Evolutionary conservation across 305 asterid genomes (phyloP).

Genomic region (Fraxinus xanthoxyloides): DNA sequence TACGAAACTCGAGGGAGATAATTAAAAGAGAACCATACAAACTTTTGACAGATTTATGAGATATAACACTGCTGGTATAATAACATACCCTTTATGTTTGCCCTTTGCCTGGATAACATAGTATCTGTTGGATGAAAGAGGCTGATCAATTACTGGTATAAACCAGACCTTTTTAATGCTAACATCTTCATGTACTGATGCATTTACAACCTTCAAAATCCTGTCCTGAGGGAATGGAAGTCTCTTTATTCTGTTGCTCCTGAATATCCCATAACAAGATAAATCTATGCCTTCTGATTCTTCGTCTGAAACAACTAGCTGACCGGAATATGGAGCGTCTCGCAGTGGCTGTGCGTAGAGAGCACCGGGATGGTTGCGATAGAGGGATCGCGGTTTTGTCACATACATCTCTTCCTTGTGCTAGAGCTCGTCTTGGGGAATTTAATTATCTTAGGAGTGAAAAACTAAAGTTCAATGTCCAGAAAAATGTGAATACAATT

Average conservation of each 20-base stretch:
- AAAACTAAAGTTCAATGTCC: neutral
- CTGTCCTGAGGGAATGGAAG: slow-evolving; percentile 82
- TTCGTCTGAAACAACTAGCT: slow-evolving; percentile 51
- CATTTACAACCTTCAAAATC: slow-evolving; percentile 65
- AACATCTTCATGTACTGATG: slow-evolving; percentile 47
- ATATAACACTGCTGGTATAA: neutral
- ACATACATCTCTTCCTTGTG: slow-evolving; percentile 37
- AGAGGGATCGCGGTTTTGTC: slow-evolving; percentile 53
- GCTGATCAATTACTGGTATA: slow-evolving; percentile 66
- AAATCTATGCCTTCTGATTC: slow-evolving; percentile 58
- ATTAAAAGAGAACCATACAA: neutral
- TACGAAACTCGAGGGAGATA: neutral
- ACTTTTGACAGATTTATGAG: neutral
- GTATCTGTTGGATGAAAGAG: slow-evolving; percentile 67
- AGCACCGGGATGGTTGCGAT: slow-evolving; percentile 41
- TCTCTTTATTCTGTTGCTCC: slow-evolving; percentile 39
- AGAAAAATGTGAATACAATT: neutral
- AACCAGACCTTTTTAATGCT: slow-evolving; percentile 58
- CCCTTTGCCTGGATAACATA: slow-evolving; percentile 70
- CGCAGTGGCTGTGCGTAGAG: slow-evolving; percentile 34
- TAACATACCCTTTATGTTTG: slow-evolving; percentile 56
- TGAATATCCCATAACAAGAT: slow-evolving; percentile 61
- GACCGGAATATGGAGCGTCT: slow-evolving; percentile 52
- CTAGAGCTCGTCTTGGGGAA: neutral
- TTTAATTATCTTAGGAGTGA: neutral